Evolutionary conservation across 2,329 filamentous ascomycete genomes (phyloP), one percentile per base, ranked within the genome.

Genomic region (Fusarium veterinarium): DNA sequence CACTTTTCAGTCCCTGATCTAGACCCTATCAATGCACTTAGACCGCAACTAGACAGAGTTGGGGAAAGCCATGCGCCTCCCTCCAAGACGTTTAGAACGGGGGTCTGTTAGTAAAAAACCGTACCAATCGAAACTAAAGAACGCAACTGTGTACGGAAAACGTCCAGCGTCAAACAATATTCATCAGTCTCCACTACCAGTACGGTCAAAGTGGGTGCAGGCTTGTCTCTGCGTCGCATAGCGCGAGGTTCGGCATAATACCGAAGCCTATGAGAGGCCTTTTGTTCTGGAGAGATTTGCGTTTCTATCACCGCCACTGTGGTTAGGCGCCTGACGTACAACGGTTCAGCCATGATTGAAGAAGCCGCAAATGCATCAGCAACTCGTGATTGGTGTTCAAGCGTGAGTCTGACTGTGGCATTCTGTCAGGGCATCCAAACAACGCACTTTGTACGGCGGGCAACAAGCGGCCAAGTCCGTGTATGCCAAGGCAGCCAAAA

Each of bases 51-150:
- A 67, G 62, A 42, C 46, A 44, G 57, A 60, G 61, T 67, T 56
- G 45, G 64, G 60, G 66, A 67, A 67, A 33, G 40, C 28, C 20
- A 30, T 51, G 9, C 28, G 49, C 38, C 33, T 64, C 25, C 56
- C 44, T 67, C 51, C 41, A 59, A 64, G 44, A 67, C 70, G 71
- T 71, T 69, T 55, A 41, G 59, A 63, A 58, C 61, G 60, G 60
- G 70, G 60, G 33, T 25, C 20, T 28, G 17, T 25, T 51, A 64
- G 69, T 73, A 53, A 41, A 60, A 71, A 69, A 69, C 55, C 70
- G 74, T 75, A 65, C 73, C 65, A 73, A 76, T 74, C 33, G 35
- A 58, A 69, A 58, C 40, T 40, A 46, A 52, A 20, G 25, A 42
- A 52, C 44, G 14, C 28, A 31, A 35, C 49, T 56, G 14, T 44